A percentile compares a stretch with the other conserved stretches of the same genome.
Evolutionary conservation across 2,329 filamentous ascomycete genomes (phyloP).

Genomic region (Aaosphaeria pasadenensis): DNA sequence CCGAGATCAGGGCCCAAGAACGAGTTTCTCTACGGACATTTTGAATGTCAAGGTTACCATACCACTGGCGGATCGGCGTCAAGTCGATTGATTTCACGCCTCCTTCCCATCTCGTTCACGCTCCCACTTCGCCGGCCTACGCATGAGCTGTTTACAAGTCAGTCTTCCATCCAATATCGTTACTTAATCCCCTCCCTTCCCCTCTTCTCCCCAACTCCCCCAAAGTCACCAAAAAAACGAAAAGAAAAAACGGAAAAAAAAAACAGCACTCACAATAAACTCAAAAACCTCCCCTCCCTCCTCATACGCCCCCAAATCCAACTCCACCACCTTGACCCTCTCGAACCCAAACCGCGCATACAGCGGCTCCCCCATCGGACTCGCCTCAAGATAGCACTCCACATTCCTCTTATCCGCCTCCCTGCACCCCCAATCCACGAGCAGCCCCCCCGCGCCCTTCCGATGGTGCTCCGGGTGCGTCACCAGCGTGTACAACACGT

Average conservation of each 20-base stretch:
- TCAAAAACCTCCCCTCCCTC: constrained; percentile 18
- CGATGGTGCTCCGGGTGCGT: constrained; percentile 28
- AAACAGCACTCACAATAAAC: constrained; percentile 26
- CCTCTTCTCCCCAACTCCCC: neutral
- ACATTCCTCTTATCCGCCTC: constrained; percentile 29
- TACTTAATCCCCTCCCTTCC: neutral
- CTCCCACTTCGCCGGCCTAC: neutral
- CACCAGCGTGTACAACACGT: constrained; percentile 28
- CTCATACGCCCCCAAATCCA: constrained; percentile 28
- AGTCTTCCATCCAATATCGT: neutral
- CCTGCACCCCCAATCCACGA: constrained; percentile 29
- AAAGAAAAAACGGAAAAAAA: neutral
- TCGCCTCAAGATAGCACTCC: constrained; percentile 32
- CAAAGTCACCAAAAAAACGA: neutral
- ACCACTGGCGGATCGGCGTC: too few relatives aligned
- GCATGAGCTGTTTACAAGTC: neutral
- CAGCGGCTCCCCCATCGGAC: constrained; percentile 28
- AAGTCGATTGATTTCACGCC: too few relatives aligned
- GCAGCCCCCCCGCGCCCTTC: constrained; percentile 29
- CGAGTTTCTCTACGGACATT: too few relatives aligned
- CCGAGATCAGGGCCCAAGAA: too few relatives aligned
- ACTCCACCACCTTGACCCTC: constrained; percentile 16
- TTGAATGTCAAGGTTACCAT: too few relatives aligned
- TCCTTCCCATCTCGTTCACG: too few relatives aligned
- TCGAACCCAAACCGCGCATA: constrained; percentile 32